A percentile compares a stretch with the other conserved stretches of the same genome.
Evolutionary conservation across 768 basidiomycete genomes (phyloP).

Genomic region (Xerocomellus dryophilus): DNA sequence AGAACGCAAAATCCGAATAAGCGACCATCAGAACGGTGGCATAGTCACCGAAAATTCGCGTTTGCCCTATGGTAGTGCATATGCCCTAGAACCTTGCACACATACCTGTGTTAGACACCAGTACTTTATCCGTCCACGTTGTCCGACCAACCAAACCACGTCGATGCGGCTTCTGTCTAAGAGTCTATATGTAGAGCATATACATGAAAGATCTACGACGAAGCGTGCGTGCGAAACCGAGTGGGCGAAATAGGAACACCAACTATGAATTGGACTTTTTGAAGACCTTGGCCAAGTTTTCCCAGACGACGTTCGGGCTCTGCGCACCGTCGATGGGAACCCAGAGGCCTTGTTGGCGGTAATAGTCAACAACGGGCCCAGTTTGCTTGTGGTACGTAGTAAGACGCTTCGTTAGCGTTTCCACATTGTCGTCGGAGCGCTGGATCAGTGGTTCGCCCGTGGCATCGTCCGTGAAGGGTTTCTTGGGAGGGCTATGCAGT

Average conservation of each 20-base stretch:
- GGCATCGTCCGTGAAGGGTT: slow-evolving; percentile 87
- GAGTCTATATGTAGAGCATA: slow-evolving; percentile 16
- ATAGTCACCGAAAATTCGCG: slow-evolving; percentile 4
- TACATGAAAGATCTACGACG: slow-evolving; percentile 28
- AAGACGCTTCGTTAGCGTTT: slow-evolving; percentile 88
- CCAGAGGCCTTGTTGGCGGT: slow-evolving; percentile 91
- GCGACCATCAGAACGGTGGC: background rate
- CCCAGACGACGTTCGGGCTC: slow-evolving; percentile 90
- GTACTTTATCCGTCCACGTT: background rate
- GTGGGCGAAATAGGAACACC: too few relatives aligned
- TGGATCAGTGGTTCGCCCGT: slow-evolving; percentile 96
- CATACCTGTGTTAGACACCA: slow-evolving; percentile 22
- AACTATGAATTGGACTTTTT: slow-evolving; percentile 28
- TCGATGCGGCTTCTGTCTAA: slow-evolving; percentile 11
- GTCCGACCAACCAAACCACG: background rate
- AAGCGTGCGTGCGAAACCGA: slow-evolving; percentile 1
- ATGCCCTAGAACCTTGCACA: slow-evolving; percentile 11
- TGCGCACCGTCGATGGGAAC: slow-evolving; percentile 90
- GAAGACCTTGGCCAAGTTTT: slow-evolving; percentile 67
- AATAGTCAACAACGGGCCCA: slow-evolving; percentile 94
- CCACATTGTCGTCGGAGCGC: slow-evolving; percentile 96
- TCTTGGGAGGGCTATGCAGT: slow-evolving; percentile 85
- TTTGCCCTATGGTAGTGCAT: slow-evolving; percentile 1
- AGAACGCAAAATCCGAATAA: slow-evolving; percentile 33
- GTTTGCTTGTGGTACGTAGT: slow-evolving; percentile 90